Conservation (phyloP, 768 basidiomycete genomes). For the Kwoniella botswanensis region DNA sequence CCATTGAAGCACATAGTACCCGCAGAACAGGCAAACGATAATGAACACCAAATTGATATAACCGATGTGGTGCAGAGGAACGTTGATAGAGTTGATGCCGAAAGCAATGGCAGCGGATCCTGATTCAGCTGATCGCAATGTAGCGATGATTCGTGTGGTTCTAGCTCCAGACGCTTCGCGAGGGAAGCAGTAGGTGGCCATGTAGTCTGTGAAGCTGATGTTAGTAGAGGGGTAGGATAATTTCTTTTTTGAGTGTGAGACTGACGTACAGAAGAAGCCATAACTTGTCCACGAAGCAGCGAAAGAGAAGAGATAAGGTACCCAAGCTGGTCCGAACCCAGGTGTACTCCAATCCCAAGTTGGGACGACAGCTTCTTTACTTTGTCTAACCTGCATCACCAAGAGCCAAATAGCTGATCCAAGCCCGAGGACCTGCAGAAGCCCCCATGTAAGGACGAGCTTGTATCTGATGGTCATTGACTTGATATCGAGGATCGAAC, state of each 20-base stretch:
- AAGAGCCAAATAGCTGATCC: conserved; percentile 17
- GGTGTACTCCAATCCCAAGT: conserved; percentile 17
- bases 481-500: conserved; percentile 19
- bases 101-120: conserved; percentile 23
- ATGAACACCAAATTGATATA: conserved; percentile 27
- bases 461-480: conserved; percentile 12
- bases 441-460: conserved; percentile 22
- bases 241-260: not conserved
- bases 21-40: conserved; percentile 23
- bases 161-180: conserved; percentile 13
- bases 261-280: conserved; percentile 12
- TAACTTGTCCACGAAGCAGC: conserved; percentile 14
- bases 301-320: conserved; percentile 10
- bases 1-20: conserved; percentile 22
- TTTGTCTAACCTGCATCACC: conserved; percentile 14
- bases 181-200: conserved; percentile 16
- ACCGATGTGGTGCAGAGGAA: conserved; percentile 14
- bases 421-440: conserved; percentile 15
- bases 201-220: conserved; percentile 1
- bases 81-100: conserved; percentile 20
- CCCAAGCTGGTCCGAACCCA: conserved; percentile 16
- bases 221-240: not conserved
- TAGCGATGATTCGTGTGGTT: conserved; percentile 19
- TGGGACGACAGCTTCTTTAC: not conserved
- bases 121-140: conserved; percentile 21